Percentiles rank a stretch among this genome's conserved stretches.
Conservation (phyloP, 1,284 basidiomycete species). For the Pyrrhoderma lamaoense region DNA sequence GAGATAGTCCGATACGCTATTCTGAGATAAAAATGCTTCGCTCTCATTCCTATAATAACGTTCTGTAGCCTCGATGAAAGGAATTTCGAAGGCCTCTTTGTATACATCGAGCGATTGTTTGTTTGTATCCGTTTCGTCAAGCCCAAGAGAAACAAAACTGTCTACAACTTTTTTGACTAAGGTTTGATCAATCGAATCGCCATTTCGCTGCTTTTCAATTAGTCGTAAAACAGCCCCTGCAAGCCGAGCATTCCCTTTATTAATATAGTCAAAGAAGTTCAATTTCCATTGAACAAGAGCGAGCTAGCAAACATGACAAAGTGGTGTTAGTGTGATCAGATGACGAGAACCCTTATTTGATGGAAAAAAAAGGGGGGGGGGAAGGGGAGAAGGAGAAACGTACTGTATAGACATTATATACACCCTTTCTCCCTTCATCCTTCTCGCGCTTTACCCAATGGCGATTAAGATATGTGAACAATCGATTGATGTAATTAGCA, state of each 20-base stretch:
- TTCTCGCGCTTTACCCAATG: slow-evolving; percentile 99
- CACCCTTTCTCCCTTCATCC: slow-evolving; percentile 93
- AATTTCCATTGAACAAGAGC: slow-evolving; percentile 94
- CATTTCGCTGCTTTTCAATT: slow-evolving; percentile 91
- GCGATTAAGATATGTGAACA: slow-evolving; percentile 96
- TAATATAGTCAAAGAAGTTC: slow-evolving; percentile 86
- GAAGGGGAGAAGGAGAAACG: no score
- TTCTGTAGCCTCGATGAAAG: slow-evolving; percentile 87
- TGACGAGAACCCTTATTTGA: no score
- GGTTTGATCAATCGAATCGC: slow-evolving; percentile 89
- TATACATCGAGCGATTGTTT: slow-evolving; percentile 94
- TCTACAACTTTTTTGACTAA: slow-evolving; percentile 96
- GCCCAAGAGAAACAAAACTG: slow-evolving; percentile 92
- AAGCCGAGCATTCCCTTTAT: slow-evolving; percentile 75
- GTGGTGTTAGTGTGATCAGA: no score
- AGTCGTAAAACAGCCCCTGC: slow-evolving; percentile 83
- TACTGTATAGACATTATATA: slow-evolving; percentile 97
- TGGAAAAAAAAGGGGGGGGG: no score
- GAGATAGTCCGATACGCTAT: slow-evolving; percentile 93
- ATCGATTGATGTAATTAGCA: slow-evolving; percentile 90
- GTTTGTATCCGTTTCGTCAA: slow-evolving; percentile 88
- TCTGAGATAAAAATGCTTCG: slow-evolving; percentile 82
- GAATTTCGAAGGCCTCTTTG: slow-evolving; percentile 83
- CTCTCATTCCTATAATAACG: slow-evolving; percentile 91
- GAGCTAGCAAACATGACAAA: slow-evolving; percentile 61